phyloP scores from a whole-genome alignment of 2,329 filamentous ascomycete genomes.

The Phaeosphaeria sp. region DNA sequence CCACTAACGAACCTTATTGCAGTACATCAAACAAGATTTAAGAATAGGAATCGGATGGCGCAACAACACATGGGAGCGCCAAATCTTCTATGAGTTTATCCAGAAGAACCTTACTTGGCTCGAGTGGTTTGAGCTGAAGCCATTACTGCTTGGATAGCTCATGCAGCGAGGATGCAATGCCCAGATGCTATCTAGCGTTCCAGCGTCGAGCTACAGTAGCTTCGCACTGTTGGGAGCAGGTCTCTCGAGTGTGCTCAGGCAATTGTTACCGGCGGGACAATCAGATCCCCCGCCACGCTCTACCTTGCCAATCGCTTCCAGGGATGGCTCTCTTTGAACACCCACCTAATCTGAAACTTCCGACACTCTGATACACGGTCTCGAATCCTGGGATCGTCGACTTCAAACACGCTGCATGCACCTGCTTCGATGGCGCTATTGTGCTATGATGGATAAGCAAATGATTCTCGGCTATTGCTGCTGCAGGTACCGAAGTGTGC shows the following conservation, averaged over 20 bases:
- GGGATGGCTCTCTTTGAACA: slow-evolving; percentile 26
- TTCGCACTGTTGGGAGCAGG: not conserved
- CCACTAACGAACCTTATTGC: slow-evolving; percentile 24
- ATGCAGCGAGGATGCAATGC: no score
- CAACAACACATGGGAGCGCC: no score
- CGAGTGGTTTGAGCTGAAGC: no score
- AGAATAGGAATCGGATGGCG: no score
- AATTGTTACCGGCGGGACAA: slow-evolving; percentile 22
- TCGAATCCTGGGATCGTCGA: slow-evolving; percentile 42
- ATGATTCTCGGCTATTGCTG: not conserved
- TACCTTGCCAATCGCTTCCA: not conserved
- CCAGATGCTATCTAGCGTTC: no score
- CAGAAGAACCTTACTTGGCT: no score
- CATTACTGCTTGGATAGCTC: no score
- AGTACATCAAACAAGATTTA: slow-evolving; percentile 5
- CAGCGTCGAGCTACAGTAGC: no score
- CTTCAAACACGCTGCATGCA: slow-evolving; percentile 31
- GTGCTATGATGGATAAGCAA: not conserved
- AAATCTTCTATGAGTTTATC: no score
- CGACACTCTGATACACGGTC: slow-evolving; percentile 41
- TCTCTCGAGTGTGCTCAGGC: not conserved
- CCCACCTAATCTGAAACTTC: slow-evolving; percentile 44
- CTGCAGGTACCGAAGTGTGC: not conserved
- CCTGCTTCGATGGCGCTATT: slow-evolving; percentile 8
- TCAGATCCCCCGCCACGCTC: slow-evolving; percentile 17